A percentile compares a stretch with the other conserved stretches of the same genome.
Conservation (phyloP, 2,329 filamentous ascomycete species). For the Verticillium klebahnii region DNA sequence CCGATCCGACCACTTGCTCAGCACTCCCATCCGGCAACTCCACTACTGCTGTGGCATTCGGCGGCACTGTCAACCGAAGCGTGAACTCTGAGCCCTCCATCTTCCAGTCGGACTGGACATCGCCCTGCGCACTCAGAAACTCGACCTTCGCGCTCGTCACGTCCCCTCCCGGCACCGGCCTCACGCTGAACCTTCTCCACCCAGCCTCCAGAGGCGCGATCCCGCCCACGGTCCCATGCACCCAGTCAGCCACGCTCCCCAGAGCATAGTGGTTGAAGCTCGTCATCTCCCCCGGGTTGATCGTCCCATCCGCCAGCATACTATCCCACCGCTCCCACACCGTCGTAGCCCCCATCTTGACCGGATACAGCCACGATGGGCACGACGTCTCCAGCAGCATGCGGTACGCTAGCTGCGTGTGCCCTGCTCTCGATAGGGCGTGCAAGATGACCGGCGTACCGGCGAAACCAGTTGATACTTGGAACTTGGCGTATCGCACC, state of each 20-base stretch:
- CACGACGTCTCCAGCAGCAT: constrained; percentile 30
- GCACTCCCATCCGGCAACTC: no score
- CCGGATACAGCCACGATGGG: constrained; percentile 32
- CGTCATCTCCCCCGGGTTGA: constrained; percentile 36
- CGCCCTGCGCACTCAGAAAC: no score
- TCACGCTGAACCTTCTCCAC: constrained; percentile 13
- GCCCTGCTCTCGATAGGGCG: constrained; percentile 14
- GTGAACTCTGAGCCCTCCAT: no score
- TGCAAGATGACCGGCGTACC: constrained; percentile 31
- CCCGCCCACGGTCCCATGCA: constrained; percentile 22
- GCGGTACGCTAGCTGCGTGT: constrained; percentile 21
- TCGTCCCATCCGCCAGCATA: constrained; percentile 27
- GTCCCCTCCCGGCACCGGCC: constrained; percentile 3
- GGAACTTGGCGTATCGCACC: constrained; percentile 24
- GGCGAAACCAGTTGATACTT: constrained; percentile 36
- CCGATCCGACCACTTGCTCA: no score
- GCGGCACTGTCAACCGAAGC: no score
- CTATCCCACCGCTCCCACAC: constrained; percentile 38
- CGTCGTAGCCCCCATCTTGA: constrained; percentile 33
- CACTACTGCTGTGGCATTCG: no score
- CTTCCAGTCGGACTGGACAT: no score
- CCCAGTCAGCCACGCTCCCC: constrained; percentile 31
- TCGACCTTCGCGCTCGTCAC: constrained; percentile 3
- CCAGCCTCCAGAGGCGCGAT: constrained; percentile 15
- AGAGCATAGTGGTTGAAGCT: constrained; percentile 38